Base-by-base conservation (phyloP, 1,284 basidiomycete species). In the Grifola frondosa region DNA sequence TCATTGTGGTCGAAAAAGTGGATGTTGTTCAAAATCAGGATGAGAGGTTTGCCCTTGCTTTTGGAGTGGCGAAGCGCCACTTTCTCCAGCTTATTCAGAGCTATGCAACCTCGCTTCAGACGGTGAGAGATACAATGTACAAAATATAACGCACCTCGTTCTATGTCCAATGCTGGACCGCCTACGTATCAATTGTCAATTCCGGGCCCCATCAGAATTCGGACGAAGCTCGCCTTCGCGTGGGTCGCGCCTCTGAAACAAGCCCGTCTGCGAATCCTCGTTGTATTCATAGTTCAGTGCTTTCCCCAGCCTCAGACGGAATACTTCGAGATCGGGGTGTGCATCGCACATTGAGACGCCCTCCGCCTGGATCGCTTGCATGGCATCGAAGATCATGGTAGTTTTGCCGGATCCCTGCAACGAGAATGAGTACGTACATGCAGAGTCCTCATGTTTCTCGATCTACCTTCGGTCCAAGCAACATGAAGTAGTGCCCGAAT, bases 41-140 rank as follows among this genome's bases (percentile, higher is more conserved):
- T 82, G 4, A 92, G 69, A 0, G 91, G 88, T 37, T 79, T 75
- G 1, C 80, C 75, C 5, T 74, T 75, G 52, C 70, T 68, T 33
- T 69, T 66, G 28, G 82, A 71, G 57, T 73, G 78, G 34, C 74
- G 69, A 37, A 95, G 69, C 0, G 90, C 91, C 17, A 93, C 89
- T 60, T 93, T 93, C 61, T 92, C 89, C 2, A 91, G 72, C 59
- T 93, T 94, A 60, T 86, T 89, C 66, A 91, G 61, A 1, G 86
- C 86, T 81, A 37, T 4, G 46, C 21, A 36, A 4, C 8, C 12
- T 6, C 6, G n/a, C 16, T 13, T 10, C 10, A 11, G 6, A n/a
- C n/a, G n/a, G n/a, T n/a, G n/a, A n/a, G n/a, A n/a, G n/a, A n/a
- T n/a, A n/a, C 28, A 20, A 11, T 5, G 17, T 10, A 6, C 3